These are phyloP conservation scores for Shiraia sp. DNA, from an alignment of 2,329 filamentous ascomycete species.

Conservation along the genomic window DNA sequence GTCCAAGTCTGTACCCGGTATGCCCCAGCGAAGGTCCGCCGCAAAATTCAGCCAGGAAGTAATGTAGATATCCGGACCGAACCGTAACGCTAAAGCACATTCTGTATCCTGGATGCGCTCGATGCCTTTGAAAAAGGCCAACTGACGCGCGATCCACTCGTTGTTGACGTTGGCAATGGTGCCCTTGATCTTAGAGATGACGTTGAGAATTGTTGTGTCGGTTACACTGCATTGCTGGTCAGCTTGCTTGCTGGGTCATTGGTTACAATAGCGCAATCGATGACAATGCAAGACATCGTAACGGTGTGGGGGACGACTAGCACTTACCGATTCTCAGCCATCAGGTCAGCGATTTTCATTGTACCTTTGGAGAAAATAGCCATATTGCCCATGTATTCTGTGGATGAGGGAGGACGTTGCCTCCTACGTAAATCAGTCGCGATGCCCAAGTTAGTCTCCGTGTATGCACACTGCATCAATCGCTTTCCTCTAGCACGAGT, in stretches of 20 bases:
- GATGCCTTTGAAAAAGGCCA: slow-evolving; percentile 36
- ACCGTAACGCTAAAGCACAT: slow-evolving; percentile 29
- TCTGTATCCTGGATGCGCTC: slow-evolving; percentile 36
- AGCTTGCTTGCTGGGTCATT: slow-evolving; percentile 17
- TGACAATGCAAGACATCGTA: slow-evolving; percentile 9
- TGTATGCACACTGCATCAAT: slow-evolving; percentile 17
- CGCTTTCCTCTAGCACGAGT: slow-evolving; percentile 35
- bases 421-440: slow-evolving; percentile 36
- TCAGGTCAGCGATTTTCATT: slow-evolving; percentile 27
- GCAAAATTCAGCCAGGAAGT: slow-evolving; percentile 43
- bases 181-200: slow-evolving; percentile 30
- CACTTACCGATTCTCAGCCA: slow-evolving; percentile 34
- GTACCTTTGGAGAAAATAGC: slow-evolving; percentile 36
- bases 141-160: slow-evolving; percentile 34
- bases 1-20: slow-evolving; percentile 36
- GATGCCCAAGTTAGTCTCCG: slow-evolving; percentile 33
- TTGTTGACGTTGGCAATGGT: slow-evolving; percentile 36
- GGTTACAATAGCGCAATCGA: no score
- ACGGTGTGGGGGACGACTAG: slow-evolving; percentile 8
- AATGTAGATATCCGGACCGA: slow-evolving; percentile 40
- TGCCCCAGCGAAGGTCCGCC: slow-evolving; percentile 37
- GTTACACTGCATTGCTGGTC: slow-evolving; percentile 32
- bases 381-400: slow-evolving; percentile 39
- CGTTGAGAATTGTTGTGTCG: slow-evolving; percentile 29
- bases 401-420: slow-evolving; percentile 25